phyloP scores from a whole-genome alignment of 176 grass and related monocot genomes.

The Saccharum officinarum region DNA sequence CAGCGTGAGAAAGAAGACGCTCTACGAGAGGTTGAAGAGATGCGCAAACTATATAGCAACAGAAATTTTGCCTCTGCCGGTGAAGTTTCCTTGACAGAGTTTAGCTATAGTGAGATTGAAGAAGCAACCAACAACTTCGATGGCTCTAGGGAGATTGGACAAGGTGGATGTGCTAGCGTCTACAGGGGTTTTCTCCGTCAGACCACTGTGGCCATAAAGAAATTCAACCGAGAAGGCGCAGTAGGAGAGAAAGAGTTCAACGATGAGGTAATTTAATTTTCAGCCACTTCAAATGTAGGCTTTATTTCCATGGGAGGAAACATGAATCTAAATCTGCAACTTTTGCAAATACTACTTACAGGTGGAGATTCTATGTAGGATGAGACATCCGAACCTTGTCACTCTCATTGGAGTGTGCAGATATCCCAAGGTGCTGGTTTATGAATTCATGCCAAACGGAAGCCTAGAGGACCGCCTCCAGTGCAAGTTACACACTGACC shows the following conservation, averaged over 20 bases:
- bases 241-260: slow-evolving; percentile 62
- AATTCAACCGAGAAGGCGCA: slow-evolving; percentile 52
- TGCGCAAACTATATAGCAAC: slow-evolving; percentile 12
- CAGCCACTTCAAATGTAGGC: not conserved
- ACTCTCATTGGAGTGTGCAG: slow-evolving; percentile 66
- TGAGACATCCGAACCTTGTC: slow-evolving; percentile 80
- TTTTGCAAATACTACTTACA: slow-evolving; percentile 39
- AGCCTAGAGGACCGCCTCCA: slow-evolving; percentile 67
- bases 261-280: slow-evolving; percentile 67
- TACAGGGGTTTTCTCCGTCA: slow-evolving; percentile 75
- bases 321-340: not conserved
- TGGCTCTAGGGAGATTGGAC: slow-evolving; percentile 51
- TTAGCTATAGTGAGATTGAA: slow-evolving; percentile 54
- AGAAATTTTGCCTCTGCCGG: not conserved
- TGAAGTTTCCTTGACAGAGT: slow-evolving; percentile 48
- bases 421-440: slow-evolving; percentile 58
- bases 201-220: slow-evolving; percentile 71
- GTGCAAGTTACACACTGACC: slow-evolving; percentile 14
- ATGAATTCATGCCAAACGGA: slow-evolving; percentile 60
- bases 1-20: slow-evolving; percentile 41
- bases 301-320: not conserved
- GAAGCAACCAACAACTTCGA: slow-evolving; percentile 71
- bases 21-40: slow-evolving; percentile 44
- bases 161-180: slow-evolving; percentile 70
- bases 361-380: slow-evolving; percentile 55